These are phyloP conservation scores for Emergomyces africanus DNA, from an alignment of 2,329 filamentous ascomycete species.

Conservation along the genomic window DNA sequence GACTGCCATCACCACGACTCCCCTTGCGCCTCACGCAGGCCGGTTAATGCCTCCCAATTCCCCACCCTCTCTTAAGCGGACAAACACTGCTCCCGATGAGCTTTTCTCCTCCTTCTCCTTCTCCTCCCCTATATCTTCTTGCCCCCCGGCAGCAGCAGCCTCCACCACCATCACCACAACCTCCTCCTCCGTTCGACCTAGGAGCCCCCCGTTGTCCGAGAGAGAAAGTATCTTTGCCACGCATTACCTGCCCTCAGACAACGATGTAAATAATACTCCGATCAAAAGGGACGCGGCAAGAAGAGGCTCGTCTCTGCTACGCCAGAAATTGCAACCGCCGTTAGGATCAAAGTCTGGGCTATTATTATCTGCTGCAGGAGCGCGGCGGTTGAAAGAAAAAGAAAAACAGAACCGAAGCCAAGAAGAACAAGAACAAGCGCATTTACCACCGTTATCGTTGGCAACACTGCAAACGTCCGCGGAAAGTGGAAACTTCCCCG, in stretches of 20 bases:
- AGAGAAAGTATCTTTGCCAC: conserved; percentile 53
- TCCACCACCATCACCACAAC: conserved; percentile 7
- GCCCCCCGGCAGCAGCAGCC: conserved; percentile 20
- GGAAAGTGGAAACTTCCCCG: background rate
- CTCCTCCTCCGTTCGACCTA: conserved; percentile 11
- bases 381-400: background rate
- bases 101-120: conserved; percentile 14
- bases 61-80: conserved; percentile 25
- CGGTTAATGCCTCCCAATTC: conserved; percentile 18
- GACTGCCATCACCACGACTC: conserved; percentile 18
- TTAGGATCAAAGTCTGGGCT: background rate
- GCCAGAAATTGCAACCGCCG: background rate
- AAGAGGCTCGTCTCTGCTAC: background rate
- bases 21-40: conserved; percentile 16
- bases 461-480: background rate
- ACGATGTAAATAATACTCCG: conserved; percentile 20
- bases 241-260: conserved; percentile 41
- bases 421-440: background rate
- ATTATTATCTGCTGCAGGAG: background rate
- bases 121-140: background rate
- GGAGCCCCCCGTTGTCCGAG: conserved; percentile 44
- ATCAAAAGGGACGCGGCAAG: conserved; percentile 16
- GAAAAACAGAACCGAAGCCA: no score
- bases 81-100: conserved; percentile 21
- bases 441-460: background rate